Evolutionary conservation across 768 basidiomycete genomes (phyloP).

Genomic region (Kwoniella newhampshirensis): DNA sequence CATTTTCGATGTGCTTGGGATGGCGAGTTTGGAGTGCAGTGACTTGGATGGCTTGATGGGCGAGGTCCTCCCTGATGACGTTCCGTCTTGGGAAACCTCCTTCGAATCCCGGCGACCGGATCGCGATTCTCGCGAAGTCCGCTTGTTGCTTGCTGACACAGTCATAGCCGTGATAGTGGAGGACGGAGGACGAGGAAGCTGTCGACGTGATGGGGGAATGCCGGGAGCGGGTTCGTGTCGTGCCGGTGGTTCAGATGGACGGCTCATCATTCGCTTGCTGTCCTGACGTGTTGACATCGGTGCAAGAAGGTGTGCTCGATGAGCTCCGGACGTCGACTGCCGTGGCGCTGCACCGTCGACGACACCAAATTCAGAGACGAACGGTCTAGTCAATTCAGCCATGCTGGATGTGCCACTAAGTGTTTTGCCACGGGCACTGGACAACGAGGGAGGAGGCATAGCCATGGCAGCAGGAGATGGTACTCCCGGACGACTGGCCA

Average conservation of each 20-base stretch:
- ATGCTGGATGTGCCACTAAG: constrained; percentile 27
- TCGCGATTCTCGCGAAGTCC: constrained; percentile 33
- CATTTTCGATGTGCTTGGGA: constrained; percentile 29
- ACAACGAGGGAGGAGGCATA: constrained; percentile 39
- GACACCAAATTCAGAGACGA: constrained; percentile 39
- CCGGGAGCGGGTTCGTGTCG: constrained; percentile 15
- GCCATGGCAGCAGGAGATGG: constrained; percentile 16
- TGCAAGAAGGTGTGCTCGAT: constrained; percentile 40
- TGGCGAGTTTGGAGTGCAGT: constrained; percentile 42
- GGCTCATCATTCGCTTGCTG: constrained; percentile 13
- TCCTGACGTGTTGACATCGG: constrained; percentile 42
- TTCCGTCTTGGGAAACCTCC: constrained; percentile 23
- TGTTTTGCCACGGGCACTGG: constrained; percentile 59
- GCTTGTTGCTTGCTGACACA: constrained; percentile 38
- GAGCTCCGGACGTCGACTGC: constrained; percentile 29
- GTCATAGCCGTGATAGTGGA: constrained; percentile 39
- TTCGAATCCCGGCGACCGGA: constrained; percentile 19
- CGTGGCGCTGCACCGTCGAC: constrained; percentile 19
- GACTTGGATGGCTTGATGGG: constrained; percentile 43
- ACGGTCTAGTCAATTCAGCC: constrained; percentile 27
- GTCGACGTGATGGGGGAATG: constrained; percentile 36
- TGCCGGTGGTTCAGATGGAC: constrained; percentile 21
- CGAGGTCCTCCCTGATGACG: constrained; percentile 17
- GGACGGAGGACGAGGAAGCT: constrained; percentile 31
- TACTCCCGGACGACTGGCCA: constrained; percentile 38